Percentiles rank a stretch among this genome's conserved stretches.
Conservation (phyloP, 345 rosid genomes). For the Punica granatum region DNA sequence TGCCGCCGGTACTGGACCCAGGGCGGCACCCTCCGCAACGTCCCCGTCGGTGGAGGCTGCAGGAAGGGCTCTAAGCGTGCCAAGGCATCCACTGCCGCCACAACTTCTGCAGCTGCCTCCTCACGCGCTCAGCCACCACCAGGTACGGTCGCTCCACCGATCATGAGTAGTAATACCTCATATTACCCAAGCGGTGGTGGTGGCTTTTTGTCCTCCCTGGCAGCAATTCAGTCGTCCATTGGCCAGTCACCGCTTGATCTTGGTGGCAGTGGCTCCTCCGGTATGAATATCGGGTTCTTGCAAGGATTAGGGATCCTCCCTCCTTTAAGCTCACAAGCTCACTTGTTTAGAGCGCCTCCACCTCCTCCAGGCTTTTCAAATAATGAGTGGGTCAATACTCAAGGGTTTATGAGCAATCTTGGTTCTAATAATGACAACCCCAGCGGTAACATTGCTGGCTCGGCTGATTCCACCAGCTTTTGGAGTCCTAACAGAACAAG, state of each 20-base stretch:
- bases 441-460: background rate
- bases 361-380: background rate
- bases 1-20: conserved; percentile 20
- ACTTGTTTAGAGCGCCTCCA: background rate
- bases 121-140: background rate
- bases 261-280: background rate
- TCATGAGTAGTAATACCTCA: background rate
- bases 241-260: conserved; percentile 1
- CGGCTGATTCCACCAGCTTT: background rate
- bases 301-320: conserved; percentile 1
- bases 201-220: conserved; percentile 29
- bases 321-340: background rate
- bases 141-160: background rate
- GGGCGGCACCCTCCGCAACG: conserved; percentile 16
- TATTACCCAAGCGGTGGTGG: conserved; percentile 6
- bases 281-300: conserved; percentile 1
- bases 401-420: background rate
- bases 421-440: background rate
- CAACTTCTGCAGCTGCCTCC: conserved; percentile 5
- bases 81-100: conserved; percentile 10
- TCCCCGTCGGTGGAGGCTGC: conserved; percentile 12
- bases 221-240: conserved; percentile 15
- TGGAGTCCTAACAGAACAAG: background rate
- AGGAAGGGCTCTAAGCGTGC: conserved; percentile 15
- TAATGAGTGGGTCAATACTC: background rate